phyloP scores from a whole-genome alignment of 2,329 filamentous ascomycete genomes.

The Pseudogymnoascus sp. region DNA sequence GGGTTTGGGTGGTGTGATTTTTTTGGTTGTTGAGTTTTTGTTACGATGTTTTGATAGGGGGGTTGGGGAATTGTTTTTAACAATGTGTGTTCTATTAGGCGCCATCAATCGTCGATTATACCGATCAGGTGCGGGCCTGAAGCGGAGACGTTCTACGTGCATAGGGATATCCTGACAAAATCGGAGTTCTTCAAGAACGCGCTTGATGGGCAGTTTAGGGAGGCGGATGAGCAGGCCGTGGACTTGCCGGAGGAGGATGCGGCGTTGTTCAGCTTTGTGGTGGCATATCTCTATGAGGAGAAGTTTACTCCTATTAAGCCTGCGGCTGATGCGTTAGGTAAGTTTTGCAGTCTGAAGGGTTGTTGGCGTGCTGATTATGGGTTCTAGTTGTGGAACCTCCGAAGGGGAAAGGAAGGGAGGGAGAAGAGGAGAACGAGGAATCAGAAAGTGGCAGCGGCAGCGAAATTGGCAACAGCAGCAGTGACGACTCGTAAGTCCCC shows the following conservation, averaged over 20 bases:
- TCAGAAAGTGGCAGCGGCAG: conserved; percentile 27
- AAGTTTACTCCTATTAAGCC: conserved; percentile 38
- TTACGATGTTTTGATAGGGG: not conserved
- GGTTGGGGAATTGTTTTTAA: not conserved
- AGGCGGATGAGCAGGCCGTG: conserved; percentile 38
- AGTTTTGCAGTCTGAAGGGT: conserved; percentile 5
- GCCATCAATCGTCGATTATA: conserved; percentile 38
- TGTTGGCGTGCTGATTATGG: not conserved
- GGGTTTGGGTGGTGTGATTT: conserved; percentile 7
- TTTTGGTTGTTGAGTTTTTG: not conserved
- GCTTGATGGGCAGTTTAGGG: conserved; percentile 39
- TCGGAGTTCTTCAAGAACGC: conserved; percentile 42
- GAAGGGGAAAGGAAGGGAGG: conserved; percentile 37
- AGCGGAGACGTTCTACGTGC: conserved; percentile 40
- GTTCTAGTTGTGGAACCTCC: conserved; percentile 21
- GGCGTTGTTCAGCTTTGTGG: conserved; percentile 41
- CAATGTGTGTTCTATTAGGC: conserved; percentile 25
- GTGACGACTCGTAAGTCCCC: conserved; percentile 29
- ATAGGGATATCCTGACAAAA: conserved; percentile 38
- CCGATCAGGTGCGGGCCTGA: conserved; percentile 38
- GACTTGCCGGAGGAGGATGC: conserved; percentile 44
- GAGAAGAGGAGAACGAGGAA: conserved; percentile 24
- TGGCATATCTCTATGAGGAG: conserved; percentile 43
- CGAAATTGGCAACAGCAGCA: conserved; percentile 12
- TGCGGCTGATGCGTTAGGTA: conserved; percentile 34